phyloP scores from a whole-genome alignment of 176 grass and related monocot species.

The Aechmea fasciata region DNA sequence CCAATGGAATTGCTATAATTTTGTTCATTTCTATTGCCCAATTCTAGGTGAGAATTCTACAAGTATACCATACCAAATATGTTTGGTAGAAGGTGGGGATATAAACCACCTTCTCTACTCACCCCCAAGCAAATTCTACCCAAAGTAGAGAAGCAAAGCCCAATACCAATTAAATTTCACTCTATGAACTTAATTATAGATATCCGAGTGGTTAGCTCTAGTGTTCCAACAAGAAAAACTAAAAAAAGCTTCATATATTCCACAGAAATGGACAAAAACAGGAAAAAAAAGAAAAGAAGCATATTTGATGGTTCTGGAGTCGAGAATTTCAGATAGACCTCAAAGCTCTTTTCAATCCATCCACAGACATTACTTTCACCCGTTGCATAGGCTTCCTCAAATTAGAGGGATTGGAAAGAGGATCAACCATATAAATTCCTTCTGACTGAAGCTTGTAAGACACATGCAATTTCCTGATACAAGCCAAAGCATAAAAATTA shows the following conservation, averaged over 20 bases:
- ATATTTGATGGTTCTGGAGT: not conserved
- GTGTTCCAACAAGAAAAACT: not conserved
- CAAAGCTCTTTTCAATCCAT: slow-evolving; percentile 76
- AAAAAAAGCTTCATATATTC: not conserved
- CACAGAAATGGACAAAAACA: not conserved
- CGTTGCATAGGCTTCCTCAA: slow-evolving; percentile 43
- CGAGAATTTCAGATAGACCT: slow-evolving; percentile 42
- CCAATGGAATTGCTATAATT: too few relatives aligned
- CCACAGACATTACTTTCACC: slow-evolving; percentile 68
- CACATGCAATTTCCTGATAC: slow-evolving; percentile 53
- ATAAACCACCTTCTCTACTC: too few relatives aligned
- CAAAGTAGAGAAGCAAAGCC: too few relatives aligned
- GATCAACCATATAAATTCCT: slow-evolving; percentile 83
- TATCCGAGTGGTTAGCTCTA: not conserved
- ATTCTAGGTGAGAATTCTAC: too few relatives aligned
- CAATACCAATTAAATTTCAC: too few relatives aligned
- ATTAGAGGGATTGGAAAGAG: slow-evolving; percentile 31
- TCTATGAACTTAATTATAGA: too few relatives aligned
- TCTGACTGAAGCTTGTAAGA: slow-evolving; percentile 55
- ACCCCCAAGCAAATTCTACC: too few relatives aligned
- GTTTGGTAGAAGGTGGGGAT: too few relatives aligned
- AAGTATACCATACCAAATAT: too few relatives aligned
- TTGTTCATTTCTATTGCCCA: too few relatives aligned
- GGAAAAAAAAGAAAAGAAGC: not conserved
- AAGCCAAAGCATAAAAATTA: slow-evolving; percentile 3